A percentile compares a stretch with the other conserved stretches of the same genome.
Conservation (phyloP, 23 red algal species). For the Gracilaria domingensis region DNA sequence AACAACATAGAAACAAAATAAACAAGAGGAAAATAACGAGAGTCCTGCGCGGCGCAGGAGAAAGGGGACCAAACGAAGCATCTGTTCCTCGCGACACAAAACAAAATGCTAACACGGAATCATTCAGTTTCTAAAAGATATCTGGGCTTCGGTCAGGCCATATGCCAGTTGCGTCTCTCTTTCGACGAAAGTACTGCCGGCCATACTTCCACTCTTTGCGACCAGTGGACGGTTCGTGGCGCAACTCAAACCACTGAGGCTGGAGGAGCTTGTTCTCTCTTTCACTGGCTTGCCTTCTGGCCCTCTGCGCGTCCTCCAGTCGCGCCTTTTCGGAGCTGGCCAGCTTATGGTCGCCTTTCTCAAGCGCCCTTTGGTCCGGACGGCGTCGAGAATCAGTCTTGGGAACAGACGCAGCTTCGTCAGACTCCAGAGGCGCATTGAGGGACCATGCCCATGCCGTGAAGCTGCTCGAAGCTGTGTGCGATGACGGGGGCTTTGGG, state of each 20-base stretch:
- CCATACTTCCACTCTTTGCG: constrained; percentile 56
- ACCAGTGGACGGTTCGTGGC: neutral
- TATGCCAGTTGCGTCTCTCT: neutral
- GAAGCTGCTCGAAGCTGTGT: constrained; percentile 33
- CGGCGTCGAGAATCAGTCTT: constrained; percentile 73
- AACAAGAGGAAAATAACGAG: neutral
- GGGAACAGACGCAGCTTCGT: constrained; percentile 2
- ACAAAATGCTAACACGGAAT: neutral
- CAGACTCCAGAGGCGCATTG: constrained; percentile 27
- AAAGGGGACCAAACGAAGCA: too few species aligned
- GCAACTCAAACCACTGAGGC: constrained; percentile 47
- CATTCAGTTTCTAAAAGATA: constrained; percentile 32
- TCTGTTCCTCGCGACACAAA: neutral
- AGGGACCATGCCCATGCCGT: constrained; percentile 57
- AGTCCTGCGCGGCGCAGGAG: too few species aligned
- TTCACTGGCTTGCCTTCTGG: neutral
- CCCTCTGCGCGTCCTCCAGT: constrained; percentile 68
- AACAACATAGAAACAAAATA: neutral
- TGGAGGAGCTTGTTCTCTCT: neutral
- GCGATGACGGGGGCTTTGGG: neutral
- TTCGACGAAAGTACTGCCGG: constrained; percentile 29
- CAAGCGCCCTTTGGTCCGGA: constrained; percentile 80
- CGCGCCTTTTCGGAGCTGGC: constrained; percentile 70
- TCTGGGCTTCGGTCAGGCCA: constrained; percentile 31
- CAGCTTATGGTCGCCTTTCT: constrained; percentile 42